Evolutionary conservation across 73 alveolate genomes (phyloP).

Genomic region (Paramecium sexaurelia): DNA sequence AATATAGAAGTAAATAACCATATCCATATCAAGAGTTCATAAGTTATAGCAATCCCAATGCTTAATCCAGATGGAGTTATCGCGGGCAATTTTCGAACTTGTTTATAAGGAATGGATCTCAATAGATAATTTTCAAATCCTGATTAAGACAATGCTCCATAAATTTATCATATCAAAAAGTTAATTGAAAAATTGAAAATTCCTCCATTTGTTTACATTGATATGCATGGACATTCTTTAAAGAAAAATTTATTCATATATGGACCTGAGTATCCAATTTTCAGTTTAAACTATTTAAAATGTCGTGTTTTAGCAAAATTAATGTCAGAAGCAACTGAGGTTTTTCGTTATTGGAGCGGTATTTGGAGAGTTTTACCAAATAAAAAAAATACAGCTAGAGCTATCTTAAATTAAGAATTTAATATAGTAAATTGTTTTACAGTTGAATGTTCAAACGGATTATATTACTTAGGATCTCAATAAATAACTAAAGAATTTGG

Average conservation of each 20-base stretch:
- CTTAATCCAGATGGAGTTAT: conserved; percentile 98
- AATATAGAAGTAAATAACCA: conserved; percentile 84
- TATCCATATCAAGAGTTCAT: conserved; percentile 61
- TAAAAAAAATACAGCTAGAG: conserved; percentile 66
- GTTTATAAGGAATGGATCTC: conserved; percentile 92
- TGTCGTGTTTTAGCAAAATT: conserved; percentile 63
- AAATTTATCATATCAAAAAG: conserved; percentile 71
- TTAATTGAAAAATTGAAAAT: conserved; percentile 59
- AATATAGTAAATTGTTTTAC: conserved; percentile 63
- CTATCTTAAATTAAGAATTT: conserved; percentile 21
- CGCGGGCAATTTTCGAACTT: conserved; percentile 91
- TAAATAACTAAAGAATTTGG: conserved; percentile 43
- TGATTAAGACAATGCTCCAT: conserved; percentile 74
- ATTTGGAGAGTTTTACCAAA: conserved; percentile 36
- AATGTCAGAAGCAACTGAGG: conserved; percentile 49
- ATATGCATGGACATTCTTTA: conserved; percentile 81
- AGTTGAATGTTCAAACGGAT: conserved; percentile 60
- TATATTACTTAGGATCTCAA: conserved; percentile 46
- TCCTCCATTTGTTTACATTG: conserved; percentile 72
- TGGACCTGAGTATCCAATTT: conserved; percentile 71
- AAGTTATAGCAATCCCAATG: conserved; percentile 86
- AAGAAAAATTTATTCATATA: conserved; percentile 61
- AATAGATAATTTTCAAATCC: conserved; percentile 84
- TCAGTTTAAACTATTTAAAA: conserved; percentile 13
- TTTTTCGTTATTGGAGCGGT: conserved; percentile 61